phyloP scores from a whole-genome alignment of 1,284 basidiomycete species.

The Ustilago trichophora region DNA sequence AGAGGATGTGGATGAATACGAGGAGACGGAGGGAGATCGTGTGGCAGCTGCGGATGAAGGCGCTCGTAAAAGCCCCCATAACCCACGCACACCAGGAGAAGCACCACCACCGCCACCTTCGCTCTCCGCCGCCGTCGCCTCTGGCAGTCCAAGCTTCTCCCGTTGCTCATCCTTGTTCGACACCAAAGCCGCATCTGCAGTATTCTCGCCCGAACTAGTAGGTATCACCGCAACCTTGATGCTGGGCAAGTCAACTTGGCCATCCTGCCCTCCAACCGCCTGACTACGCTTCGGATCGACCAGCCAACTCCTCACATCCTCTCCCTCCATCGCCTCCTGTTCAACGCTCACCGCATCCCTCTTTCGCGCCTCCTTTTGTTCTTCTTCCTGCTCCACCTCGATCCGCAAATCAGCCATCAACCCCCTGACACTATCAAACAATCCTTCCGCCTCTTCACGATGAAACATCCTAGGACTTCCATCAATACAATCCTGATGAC shows the following conservation, averaged over 20 bases:
- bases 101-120: background rate
- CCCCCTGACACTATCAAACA: constrained; percentile 20
- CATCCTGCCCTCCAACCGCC: background rate
- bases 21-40: constrained; percentile 16
- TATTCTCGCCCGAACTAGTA: background rate
- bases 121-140: background rate
- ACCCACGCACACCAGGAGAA: background rate
- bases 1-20: constrained; percentile 7
- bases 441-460: constrained; percentile 1
- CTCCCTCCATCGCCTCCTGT: background rate
- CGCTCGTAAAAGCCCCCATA: constrained; percentile 13
- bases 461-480: constrained; percentile 3
- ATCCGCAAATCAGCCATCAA: constrained; percentile 15
- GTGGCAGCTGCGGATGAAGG: constrained; percentile 3
- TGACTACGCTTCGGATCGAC: background rate
- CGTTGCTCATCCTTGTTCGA: background rate
- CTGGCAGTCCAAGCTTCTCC: background rate
- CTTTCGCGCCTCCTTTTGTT: background rate
- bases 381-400: constrained; percentile 4
- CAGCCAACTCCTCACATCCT: constrained; percentile 1
- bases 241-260: background rate
- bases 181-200: background rate
- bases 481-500: constrained; percentile 26
- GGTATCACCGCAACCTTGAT: constrained; percentile 1
- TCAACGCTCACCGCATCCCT: background rate